phyloP scores from a whole-genome alignment of 805 yeast genomes.

The Debaryomyces tyrocola region DNA sequence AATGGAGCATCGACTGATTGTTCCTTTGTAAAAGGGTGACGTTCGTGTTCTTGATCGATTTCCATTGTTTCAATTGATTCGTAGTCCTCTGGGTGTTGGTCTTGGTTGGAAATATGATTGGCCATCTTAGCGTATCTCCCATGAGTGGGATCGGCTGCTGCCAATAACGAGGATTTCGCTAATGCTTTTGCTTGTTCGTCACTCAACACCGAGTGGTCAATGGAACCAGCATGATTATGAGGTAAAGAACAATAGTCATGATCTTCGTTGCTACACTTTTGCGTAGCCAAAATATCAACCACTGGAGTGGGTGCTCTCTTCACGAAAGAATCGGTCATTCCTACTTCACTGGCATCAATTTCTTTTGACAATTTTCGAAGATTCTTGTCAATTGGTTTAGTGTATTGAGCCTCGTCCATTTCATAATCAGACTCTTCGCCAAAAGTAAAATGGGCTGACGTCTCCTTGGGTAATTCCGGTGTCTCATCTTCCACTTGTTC shows the following conservation, averaged over 20 bases:
- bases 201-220: slow-evolving; percentile 37
- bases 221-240: slow-evolving; percentile 33
- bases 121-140: slow-evolving; percentile 47
- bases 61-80: slow-evolving; percentile 25
- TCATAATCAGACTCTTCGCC: slow-evolving; percentile 5
- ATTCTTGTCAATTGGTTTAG: slow-evolving; percentile 2
- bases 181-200: slow-evolving; percentile 53
- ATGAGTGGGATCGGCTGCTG: slow-evolving; percentile 58
- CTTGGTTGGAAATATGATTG: slow-evolving; percentile 17
- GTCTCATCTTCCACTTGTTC: slow-evolving; percentile 24
- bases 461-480: slow-evolving; percentile 22
- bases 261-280: slow-evolving; percentile 17
- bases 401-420: slow-evolving; percentile 1
- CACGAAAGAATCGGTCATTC: slow-evolving; percentile 41
- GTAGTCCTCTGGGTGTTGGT: slow-evolving; percentile 12
- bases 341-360: slow-evolving; percentile 34
- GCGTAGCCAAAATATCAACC: slow-evolving; percentile 25
- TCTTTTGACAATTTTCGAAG: slow-evolving; percentile 17
- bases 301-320: slow-evolving; percentile 40
- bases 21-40: slow-evolving; percentile 8
- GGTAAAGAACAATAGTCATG: slow-evolving; percentile 33
- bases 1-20: slow-evolving; percentile 31
- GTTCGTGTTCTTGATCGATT: slow-evolving; percentile 14
- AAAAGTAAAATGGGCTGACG: slow-evolving; percentile 15
- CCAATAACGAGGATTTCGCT: slow-evolving; percentile 54